Base-by-base conservation (phyloP, 192 early-diverging fungal genomes). In the Podila clonocystis region DNA sequence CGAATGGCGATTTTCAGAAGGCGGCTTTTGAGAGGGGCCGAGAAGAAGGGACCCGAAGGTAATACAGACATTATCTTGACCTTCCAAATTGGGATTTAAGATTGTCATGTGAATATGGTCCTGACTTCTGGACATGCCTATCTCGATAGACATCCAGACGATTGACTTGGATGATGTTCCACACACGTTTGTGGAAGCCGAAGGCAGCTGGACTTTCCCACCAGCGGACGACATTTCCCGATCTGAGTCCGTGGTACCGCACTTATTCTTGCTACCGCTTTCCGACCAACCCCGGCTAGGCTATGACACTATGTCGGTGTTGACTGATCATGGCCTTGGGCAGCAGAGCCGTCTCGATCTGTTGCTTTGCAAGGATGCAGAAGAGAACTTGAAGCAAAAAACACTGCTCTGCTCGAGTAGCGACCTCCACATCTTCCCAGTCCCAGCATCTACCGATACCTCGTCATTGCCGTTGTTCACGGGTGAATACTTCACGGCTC, bases 1-100 rank as follows among this genome's bases (percentile, higher is more conserved):
- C 83, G 93, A 22, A 92, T 95, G 91, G 68, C 55, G n/a, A 63
- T 87, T n/a, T 90, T 95, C 76, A 82, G 90, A 29, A 73, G 71
- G 15, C 58, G 71, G 52, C 83, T 93, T 63, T 82, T 91, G 58
- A 90, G 87, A 24, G 87, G 86, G 30, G 58, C 89, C 17, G 69
- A 86, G 58, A 79, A 82, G 31, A 61, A 50, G n/a, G 66, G 50
- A 22, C 15, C 29, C 6, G 48, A 64, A 34, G 22, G 52, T 50
- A 58, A 48, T 45, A 2, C 17, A 15, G 0, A 12, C 8, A 45
- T 17, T 13, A 41, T 41, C 1, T 41, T 13, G 33, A 17, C 29
- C 1, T 41, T 26, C 31, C 58, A 45, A 3, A 45, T 15, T 45
- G 13, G 1, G 41, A 45, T 45, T 45, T 2, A 15, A 45, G 11